Percentiles rank a stretch among this genome's conserved stretches.
Conservation (phyloP, 2,329 filamentous ascomycete genomes). For the Ciborinia camelliae region DNA sequence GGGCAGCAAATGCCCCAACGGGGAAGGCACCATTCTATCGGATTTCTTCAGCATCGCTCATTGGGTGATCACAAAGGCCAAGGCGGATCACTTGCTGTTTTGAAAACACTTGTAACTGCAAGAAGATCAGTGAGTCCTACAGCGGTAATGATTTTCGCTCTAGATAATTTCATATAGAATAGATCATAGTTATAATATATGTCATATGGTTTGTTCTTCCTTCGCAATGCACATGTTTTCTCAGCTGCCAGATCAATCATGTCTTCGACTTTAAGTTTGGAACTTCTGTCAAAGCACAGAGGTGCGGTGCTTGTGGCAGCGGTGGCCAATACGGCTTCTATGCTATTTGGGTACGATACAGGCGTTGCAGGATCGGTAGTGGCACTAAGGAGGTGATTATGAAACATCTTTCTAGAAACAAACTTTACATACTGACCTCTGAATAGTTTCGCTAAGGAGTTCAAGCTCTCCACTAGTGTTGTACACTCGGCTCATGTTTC, state of each 20-base stretch:
- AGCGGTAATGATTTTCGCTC: not conserved
- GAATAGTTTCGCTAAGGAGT: not conserved
- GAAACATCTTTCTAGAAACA: not conserved
- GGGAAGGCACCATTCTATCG: not conserved
- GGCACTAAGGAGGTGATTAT: conserved; percentile 23
- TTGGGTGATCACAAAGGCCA: not conserved
- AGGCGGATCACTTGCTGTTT: not conserved
- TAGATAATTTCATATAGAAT: not conserved
- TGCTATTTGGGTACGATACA: conserved; percentile 31
- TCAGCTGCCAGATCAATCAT: conserved; percentile 7
- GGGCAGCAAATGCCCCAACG: not conserved
- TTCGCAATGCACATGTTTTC: not conserved
- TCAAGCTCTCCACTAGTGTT: conserved; percentile 22
- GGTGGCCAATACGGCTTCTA: conserved; percentile 26
- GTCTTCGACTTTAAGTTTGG: conserved; percentile 13
- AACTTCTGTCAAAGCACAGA: conserved; percentile 23
- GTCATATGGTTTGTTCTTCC: not conserved
- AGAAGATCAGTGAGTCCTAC: not conserved
- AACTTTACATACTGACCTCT: not conserved
- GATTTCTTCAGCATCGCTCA: conserved; percentile 1
- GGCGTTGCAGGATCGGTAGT: conserved; percentile 29
- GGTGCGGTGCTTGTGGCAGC: conserved; percentile 24
- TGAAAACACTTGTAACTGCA: not conserved
- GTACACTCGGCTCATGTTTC: conserved; percentile 23
- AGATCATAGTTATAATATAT: too few relatives aligned